Percentiles rank a stretch among this genome's conserved stretches.
These are phyloP conservation scores for Globisporangium solare DNA, from an alignment of 352 stramenopile species.

Conservation along the genomic window DNA sequence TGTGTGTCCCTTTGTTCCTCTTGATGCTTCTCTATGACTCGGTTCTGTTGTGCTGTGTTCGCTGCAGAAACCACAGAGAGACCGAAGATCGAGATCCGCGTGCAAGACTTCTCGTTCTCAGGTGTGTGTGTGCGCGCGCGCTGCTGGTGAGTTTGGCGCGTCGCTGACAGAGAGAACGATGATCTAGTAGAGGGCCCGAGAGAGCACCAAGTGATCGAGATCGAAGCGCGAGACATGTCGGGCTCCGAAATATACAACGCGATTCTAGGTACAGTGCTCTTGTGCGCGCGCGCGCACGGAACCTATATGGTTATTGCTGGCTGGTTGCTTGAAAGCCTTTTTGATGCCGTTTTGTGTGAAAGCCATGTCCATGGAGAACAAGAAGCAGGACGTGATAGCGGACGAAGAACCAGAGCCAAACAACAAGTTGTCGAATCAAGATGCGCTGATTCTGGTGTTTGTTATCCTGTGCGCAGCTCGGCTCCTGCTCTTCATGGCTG, in stretches of 20 bases:
- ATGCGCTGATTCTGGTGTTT: conserved; percentile 37
- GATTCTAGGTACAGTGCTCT: conserved; percentile 41
- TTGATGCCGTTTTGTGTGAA: conserved; percentile 11
- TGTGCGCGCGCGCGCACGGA: neutral
- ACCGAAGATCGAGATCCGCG: conserved; percentile 8
- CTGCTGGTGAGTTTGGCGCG: neutral
- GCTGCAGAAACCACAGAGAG: conserved; percentile 10
- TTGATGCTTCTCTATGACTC: too few species aligned
- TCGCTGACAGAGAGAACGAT: conserved; percentile 11
- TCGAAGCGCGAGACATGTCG: conserved; percentile 45
- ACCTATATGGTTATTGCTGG: neutral
- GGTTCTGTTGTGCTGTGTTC: neutral
- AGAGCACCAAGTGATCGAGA: conserved; percentile 38
- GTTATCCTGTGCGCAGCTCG: conserved; percentile 27
- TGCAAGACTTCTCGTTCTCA: conserved; percentile 18
- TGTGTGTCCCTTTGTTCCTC: too few species aligned
- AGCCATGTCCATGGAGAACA: neutral
- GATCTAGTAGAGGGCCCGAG: conserved; percentile 31
- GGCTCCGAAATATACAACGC: conserved; percentile 46
- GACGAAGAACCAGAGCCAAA: conserved; percentile 30
- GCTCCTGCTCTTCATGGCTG: conserved; percentile 21
- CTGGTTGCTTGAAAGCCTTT: too few species aligned
- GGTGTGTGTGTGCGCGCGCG: conserved; percentile 2
- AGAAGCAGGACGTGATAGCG: neutral
- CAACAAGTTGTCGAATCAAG: conserved; percentile 37